Percentiles rank a stretch among this genome's conserved stretches.
These are phyloP conservation scores for Neurospora sp. DNA, from an alignment of 495 filamentous ascomycete genomes.

Conservation along the genomic window DNA sequence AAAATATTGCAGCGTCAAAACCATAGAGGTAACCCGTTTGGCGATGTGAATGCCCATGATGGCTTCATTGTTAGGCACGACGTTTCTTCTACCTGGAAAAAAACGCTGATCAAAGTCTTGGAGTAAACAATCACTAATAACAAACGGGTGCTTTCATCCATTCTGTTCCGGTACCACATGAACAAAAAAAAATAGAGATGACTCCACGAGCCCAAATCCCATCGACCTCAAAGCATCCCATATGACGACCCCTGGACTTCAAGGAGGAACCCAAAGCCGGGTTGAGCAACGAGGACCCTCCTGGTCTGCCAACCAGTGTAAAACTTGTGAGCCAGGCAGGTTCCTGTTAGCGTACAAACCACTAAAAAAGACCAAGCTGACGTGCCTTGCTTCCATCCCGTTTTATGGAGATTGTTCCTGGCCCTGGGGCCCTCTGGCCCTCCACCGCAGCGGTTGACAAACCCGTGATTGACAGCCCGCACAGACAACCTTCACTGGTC, in stretches of 20 bases:
- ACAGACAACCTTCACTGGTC: neutral
- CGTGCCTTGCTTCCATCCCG: neutral
- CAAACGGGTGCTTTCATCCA: neutral
- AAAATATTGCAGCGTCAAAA: neutral
- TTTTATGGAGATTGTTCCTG: neutral
- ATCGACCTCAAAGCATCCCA: neutral
- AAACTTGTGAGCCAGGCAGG: neutral
- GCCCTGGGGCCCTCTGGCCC: neutral
- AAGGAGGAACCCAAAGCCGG: neutral
- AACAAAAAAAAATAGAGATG: neutral
- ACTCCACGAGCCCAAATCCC: neutral
- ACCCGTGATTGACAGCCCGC: neutral
- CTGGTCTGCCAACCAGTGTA: neutral
- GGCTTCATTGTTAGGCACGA: neutral
- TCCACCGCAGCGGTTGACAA: neutral
- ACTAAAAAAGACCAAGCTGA: neutral
- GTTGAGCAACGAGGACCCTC: neutral
- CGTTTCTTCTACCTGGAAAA: neutral
- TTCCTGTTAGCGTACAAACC: neutral
- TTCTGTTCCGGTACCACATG: neutral
- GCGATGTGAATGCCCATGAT: neutral
- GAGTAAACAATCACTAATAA: neutral
- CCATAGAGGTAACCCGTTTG: neutral
- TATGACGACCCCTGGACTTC: neutral
- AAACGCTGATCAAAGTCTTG: neutral